These are phyloP conservation scores for Pichia sp. DNA, from an alignment of 1,139 yeast species.

Conservation along the genomic window DNA sequence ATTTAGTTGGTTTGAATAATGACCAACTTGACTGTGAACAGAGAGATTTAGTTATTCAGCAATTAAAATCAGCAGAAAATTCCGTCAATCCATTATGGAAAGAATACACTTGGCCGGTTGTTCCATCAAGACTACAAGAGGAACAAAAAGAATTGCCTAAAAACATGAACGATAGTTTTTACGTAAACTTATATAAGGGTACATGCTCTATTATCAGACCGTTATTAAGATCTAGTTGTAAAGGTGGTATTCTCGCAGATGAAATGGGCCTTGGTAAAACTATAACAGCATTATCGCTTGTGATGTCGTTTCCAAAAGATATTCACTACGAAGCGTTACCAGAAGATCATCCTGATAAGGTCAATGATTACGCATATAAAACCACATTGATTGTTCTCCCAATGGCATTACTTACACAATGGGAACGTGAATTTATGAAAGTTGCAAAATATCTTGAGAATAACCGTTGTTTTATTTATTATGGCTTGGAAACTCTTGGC, in stretches of 20 bases:
- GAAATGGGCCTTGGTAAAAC: constrained; percentile 98
- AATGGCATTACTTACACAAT: constrained; percentile 82
- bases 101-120: constrained; percentile 65
- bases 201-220: constrained; percentile 70
- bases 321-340: constrained; percentile 12
- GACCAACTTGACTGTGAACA: constrained; percentile 17
- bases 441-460: constrained; percentile 44
- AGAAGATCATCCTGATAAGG: constrained; percentile 5
- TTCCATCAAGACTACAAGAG: constrained; percentile 11
- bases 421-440: constrained; percentile 76
- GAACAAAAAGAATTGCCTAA: background rate
- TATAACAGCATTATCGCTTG: constrained; percentile 69
- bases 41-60: constrained; percentile 21
- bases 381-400: constrained; percentile 85
- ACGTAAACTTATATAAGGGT: constrained; percentile 79
- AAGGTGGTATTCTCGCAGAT: constrained; percentile 92
- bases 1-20: constrained; percentile 32
- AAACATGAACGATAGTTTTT: constrained; percentile 38
- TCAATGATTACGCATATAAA: constrained; percentile 49
- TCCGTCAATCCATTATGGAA: constrained; percentile 85
- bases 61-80: constrained; percentile 33
- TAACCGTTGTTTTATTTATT: constrained; percentile 50
- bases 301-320: constrained; percentile 60
- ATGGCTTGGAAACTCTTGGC: constrained; percentile 55
- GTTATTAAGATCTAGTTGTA: constrained; percentile 45